Evolutionary conservation across 768 basidiomycete genomes (phyloP), one percentile per base, ranked within the genome.

Genomic region (Suillus weaverae): DNA sequence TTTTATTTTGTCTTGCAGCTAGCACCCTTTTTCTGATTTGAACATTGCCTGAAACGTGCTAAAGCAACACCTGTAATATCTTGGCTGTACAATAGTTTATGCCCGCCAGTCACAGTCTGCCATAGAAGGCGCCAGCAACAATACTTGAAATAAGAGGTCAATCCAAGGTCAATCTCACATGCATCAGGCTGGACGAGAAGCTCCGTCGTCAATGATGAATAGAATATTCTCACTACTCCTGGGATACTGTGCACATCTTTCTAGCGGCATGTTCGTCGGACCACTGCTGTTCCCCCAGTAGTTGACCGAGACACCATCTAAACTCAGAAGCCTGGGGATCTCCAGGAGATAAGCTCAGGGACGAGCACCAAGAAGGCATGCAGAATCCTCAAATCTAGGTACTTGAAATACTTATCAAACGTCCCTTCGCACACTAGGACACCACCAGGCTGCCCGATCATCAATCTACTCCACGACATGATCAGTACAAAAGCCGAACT

Each of bases 401-500:
- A 16, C 30, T 38, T 26, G 22, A 41, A 30, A 5, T 18, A 59
- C 36, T 59, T 30, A 32, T 30, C 38, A 20, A 30, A 41, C 18
- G 10, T 4, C 22, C 36, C 38, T 22, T 39, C 56, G 11, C 36
- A 57, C 38, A 39, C 36, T 57, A 38, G 36, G 22, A 57, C 36
- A 41, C 57, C 57, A 32, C 26, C 56, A 57, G 38, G 56, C 26
- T 57, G 5, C 39, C 57, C 39, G 57, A 59, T 59, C 57, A 59
- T 59, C 57, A 59, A 59, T 59, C 39, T 59, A 4, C 57, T 39
- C 26, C 57, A 41, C 57, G 20, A 33, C 9, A 57, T 13, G 55
- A 36, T 56, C 35, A 26, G 13, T 57, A 30, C 56, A 16, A 39
- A 38, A 39, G 22, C 56, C 26, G 38, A 57, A 22, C 22, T 33